phyloP scores from a whole-genome alignment of 208 protist genomes.

The Crithidia acanthocephali region DNA sequence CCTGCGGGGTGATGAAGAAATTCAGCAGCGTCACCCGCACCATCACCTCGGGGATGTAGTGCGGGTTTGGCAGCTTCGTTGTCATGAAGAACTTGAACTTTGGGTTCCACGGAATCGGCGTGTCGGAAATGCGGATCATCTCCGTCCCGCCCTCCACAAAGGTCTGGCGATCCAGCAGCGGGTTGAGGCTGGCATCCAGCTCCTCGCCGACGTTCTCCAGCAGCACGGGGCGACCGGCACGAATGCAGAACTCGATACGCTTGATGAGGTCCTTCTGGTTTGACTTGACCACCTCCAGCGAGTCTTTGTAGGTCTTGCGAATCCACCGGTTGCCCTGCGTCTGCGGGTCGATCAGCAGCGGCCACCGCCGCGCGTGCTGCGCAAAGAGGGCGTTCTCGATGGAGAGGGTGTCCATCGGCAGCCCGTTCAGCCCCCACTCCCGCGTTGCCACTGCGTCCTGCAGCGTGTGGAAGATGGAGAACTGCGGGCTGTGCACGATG shows the following conservation, averaged over 20 bases:
- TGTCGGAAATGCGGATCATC: slow-evolving; percentile 98
- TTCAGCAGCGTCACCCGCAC: slow-evolving; percentile 99
- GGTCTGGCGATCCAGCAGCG: slow-evolving; percentile 94
- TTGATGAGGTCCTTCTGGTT: slow-evolving; percentile 96
- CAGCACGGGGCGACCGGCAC: slow-evolving; percentile 94
- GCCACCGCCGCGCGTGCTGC: slow-evolving; percentile 95
- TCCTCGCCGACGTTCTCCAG: slow-evolving; percentile 97
- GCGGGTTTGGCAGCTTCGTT: slow-evolving; percentile 98
- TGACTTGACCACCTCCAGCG: slow-evolving; percentile 96
- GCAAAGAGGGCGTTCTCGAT: slow-evolving; percentile 98
- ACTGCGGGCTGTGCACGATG: slow-evolving; percentile 87
- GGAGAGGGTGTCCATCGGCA: slow-evolving; percentile 96
- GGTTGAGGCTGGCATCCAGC: slow-evolving; percentile 96
- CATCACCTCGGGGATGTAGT: slow-evolving; percentile 97
- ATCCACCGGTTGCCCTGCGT: slow-evolving; percentile 98
- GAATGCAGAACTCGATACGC: slow-evolving; percentile 96
- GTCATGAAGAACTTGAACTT: slow-evolving; percentile 99
- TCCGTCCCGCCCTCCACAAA: slow-evolving; percentile 94
- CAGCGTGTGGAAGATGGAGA: slow-evolving; percentile 92
- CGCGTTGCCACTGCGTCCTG: slow-evolving; percentile 96
- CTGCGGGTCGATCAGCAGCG: slow-evolving; percentile 99
- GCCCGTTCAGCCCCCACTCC: slow-evolving; percentile 94
- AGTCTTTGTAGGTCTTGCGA: slow-evolving; percentile 94
- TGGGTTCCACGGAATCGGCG: slow-evolving; percentile 94
- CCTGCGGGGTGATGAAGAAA: slow-evolving; percentile 98